Base-by-base conservation (phyloP, 164 flowering plant species). In the Vitis labrusca region DNA sequence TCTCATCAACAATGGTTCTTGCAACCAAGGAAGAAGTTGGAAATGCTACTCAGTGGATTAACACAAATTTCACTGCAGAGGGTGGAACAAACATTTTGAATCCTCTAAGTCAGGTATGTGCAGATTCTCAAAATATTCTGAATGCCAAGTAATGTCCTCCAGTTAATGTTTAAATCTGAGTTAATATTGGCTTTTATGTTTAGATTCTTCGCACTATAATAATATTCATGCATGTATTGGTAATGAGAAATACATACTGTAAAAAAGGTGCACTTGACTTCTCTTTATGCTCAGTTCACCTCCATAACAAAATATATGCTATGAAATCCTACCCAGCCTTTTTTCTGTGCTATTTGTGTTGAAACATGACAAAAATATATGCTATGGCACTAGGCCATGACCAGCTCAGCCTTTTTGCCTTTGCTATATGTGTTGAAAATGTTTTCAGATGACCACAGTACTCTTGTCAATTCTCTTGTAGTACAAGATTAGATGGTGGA, bases 41-140 rank as follows among this genome's bases (percentile, higher is more conserved):
- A 73, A 82, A 68, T 5, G 97, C 92, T 9, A 81, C 69, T 69
- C 77, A 85, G 63, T 95, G 98, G 99, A 80, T 89, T 37, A 73
- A 49, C 65, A 56, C 53, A 48, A 82, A 76, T n/a, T 81, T 88
- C 70, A 73, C 80, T 61, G 88, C 89, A 9, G 86, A 78, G 14
- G 97, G 91, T 69, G 92, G 85, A 44, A 91, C 99, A 69, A 86
- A 89, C 74, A 84, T 95, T 65, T 73, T 84, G 56, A 78, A 67
- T 76, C 91, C 99, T 23, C 63, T 95, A 27, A 78, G 81, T 69
- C 83, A 88, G 91, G 99, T 95, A 64, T 71, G 64, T 32, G 48
- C n/a, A 54, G 49, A 15, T 63, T 52, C 30, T 30, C 9, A 54
- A 62, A 3, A 4, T 62, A n/a, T 44, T 53, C 56, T 13, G 7